Evolutionary conservation across 2,329 filamentous ascomycete species (phyloP).

Genomic region (Trichoderma atrobrunneum): DNA sequence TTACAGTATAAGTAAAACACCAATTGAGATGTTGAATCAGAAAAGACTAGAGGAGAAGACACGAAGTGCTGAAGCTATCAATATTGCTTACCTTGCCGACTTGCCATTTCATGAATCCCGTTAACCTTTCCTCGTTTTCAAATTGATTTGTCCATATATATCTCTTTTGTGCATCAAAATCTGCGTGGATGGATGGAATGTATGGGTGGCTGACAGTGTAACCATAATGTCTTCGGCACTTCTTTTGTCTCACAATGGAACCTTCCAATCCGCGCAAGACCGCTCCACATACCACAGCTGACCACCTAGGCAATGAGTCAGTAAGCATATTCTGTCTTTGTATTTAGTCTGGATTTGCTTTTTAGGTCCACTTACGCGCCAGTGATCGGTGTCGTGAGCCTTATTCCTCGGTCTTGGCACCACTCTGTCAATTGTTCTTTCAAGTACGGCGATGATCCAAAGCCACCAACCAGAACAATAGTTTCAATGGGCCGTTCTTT

Average conservation of each 20-base stretch:
- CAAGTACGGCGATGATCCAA: neutral
- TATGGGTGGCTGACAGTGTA: rapidly evolving
- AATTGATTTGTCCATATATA: neutral
- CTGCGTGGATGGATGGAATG: neutral
- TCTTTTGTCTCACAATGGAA: constrained; percentile 4
- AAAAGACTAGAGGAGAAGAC: no score
- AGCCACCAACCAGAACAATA: neutral
- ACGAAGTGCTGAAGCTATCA: rapidly evolving
- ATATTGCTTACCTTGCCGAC: neutral
- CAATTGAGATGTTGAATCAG: no score
- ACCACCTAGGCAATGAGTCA: neutral
- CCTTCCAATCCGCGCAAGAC: neutral
- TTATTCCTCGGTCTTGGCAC: neutral
- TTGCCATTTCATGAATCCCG: neutral
- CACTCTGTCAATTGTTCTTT: constrained; percentile 1
- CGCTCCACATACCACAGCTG: constrained; percentile 1
- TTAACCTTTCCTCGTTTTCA: rapidly evolving
- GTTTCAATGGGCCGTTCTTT: neutral
- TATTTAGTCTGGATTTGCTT: neutral
- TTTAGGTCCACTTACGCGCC: neutral
- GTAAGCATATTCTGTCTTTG: neutral
- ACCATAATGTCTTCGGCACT: constrained; percentile 6
- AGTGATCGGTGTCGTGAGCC: neutral
- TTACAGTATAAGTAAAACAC: neutral
- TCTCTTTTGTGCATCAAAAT: neutral